These are phyloP conservation scores for Retiboletus fuscus DNA, from an alignment of 1,284 basidiomycete genomes.

Conservation along the genomic window DNA sequence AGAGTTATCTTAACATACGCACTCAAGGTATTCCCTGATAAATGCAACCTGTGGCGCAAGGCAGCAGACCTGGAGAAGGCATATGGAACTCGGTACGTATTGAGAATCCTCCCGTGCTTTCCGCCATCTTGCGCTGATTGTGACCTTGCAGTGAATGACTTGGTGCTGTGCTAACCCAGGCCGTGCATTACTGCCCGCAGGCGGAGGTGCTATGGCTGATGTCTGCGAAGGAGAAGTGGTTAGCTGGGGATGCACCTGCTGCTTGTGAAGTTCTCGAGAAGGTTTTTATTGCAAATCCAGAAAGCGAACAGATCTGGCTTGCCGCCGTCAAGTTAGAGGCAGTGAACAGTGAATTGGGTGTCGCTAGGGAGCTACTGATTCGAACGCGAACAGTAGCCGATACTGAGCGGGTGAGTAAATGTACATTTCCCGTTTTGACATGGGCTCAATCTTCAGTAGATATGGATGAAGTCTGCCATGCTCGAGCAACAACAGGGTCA, in stretches of 20 bases:
- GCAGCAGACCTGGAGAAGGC: slow-evolving; percentile 93
- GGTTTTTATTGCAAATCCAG: slow-evolving; percentile 95
- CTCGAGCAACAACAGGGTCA: slow-evolving; percentile 92
- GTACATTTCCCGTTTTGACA: slow-evolving; percentile 1
- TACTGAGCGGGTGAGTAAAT: slow-evolving; percentile 81
- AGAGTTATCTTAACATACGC: slow-evolving; percentile 92
- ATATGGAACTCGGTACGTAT: slow-evolving; percentile 79
- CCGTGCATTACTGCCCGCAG: slow-evolving; percentile 91
- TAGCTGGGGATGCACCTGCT: slow-evolving; percentile 86
- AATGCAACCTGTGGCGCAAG: slow-evolving; percentile 84
- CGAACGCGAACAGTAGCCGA: slow-evolving; percentile 91
- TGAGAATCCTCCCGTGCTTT: not conserved
- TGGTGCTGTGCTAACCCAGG: slow-evolving; percentile 84
- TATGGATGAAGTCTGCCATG: slow-evolving; percentile 98
- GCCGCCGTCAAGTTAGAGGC: slow-evolving; percentile 97
- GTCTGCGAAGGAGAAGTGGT: slow-evolving; percentile 96
- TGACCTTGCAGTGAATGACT: slow-evolving; percentile 71
- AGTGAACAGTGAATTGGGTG: slow-evolving; percentile 89
- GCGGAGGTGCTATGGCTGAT: slow-evolving; percentile 97
- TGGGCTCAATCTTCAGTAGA: slow-evolving; percentile 58
- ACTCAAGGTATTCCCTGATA: slow-evolving; percentile 90
- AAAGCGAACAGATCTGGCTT: slow-evolving; percentile 97
- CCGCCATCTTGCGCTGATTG: slow-evolving; percentile 11
- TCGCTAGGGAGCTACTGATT: slow-evolving; percentile 87
- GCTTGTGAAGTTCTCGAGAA: slow-evolving; percentile 89